Percentiles rank a stretch among this genome's conserved stretches.
Conservation (phyloP, 1,284 basidiomycete genomes). For the Omphalotus olearius region DNA sequence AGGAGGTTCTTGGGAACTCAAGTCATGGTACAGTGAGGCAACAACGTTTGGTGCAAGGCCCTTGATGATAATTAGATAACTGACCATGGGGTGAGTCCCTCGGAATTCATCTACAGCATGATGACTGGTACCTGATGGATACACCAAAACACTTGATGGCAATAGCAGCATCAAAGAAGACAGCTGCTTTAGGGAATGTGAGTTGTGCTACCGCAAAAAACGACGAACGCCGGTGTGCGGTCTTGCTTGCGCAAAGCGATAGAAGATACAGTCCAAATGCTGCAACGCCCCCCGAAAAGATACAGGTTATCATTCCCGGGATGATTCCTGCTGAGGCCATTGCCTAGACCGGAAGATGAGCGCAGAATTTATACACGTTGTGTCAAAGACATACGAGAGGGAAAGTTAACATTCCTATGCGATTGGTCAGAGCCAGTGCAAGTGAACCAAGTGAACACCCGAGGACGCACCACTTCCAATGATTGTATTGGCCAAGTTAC, state of each 20-base stretch:
- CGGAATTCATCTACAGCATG: neutral
- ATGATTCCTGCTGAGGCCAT: slow-evolving; percentile 84
- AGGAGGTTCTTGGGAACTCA: slow-evolving; percentile 67
- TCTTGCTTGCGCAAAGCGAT: slow-evolving; percentile 79
- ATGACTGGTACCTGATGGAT: slow-evolving; percentile 69
- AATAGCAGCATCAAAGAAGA: slow-evolving; percentile 91
- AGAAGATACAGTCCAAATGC: slow-evolving; percentile 90
- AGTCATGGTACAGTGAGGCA: slow-evolving; percentile 73
- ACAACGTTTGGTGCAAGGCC: slow-evolving; percentile 94
- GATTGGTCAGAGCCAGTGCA: slow-evolving; percentile 2
- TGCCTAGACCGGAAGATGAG: slow-evolving; percentile 42
- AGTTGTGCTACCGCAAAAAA: slow-evolving; percentile 86
- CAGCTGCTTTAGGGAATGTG: slow-evolving; percentile 80
- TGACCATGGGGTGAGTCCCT: slow-evolving; percentile 25
- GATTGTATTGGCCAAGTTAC: slow-evolving; percentile 84
- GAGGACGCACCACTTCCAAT: slow-evolving; percentile 71
- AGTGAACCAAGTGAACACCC: slow-evolving; percentile 2
- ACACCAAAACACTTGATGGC: slow-evolving; percentile 98
- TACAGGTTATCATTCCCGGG: slow-evolving; percentile 84
- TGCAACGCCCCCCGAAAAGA: slow-evolving; percentile 80
- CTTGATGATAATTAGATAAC: slow-evolving; percentile 93
- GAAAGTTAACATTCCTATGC: slow-evolving; percentile 79
- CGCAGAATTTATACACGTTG: slow-evolving; percentile 7
- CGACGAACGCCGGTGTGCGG: slow-evolving; percentile 73
- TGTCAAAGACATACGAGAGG: slow-evolving; percentile 51